Base-by-base conservation (phyloP, 1,284 basidiomycete species). In the Fomes fomentarius region DNA sequence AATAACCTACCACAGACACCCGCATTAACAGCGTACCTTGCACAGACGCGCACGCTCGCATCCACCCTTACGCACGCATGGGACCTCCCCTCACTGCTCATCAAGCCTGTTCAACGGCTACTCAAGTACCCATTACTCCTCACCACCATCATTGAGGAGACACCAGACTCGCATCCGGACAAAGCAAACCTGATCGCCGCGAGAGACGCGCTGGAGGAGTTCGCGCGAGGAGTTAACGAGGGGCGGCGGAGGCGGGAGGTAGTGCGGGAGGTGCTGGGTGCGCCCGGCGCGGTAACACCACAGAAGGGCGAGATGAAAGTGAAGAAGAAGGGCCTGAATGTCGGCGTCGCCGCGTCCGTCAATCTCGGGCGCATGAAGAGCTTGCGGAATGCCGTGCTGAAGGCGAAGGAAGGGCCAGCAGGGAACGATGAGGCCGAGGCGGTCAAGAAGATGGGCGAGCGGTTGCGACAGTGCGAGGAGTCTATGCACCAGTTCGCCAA, bases 101-200 rank as follows among this genome's bases (percentile, higher is more conserved):
- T 94, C 71, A 92, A 74, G 71, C 94, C 94, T 28, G 90, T 96
- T 7, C 94, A 96, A 66, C 84, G 93, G n/a, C 79, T 96, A 43
- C 83, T 94, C 62, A 97, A 96, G 70, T 98, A 98, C 68, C 89
- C 95, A 0, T 80, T 97, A 11, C 82, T 98, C 17, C 84, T 98
- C 34, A 74, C 76, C 17, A 86, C 93, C 46, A 87, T 98, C 53
- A 80, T 91, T 45, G 83, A 88, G 34, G 86, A 87, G 65, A 97
- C 95, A 0, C 85, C 88, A 1, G 82, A 87, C 24, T 72, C 76
- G 11, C 93, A 96, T 68, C 78, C 82, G 0, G 94, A 96, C 71
- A 88, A 86, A 66, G 78, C 77, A 41, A 78, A 79, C 45, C 79
- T 96, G 24, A 74, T 77, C 26, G 69, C 77, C 6, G 93, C 95